Evolutionary conservation across 441 rosid species (phyloP).

Genomic region (Macaranga tanarius): DNA sequence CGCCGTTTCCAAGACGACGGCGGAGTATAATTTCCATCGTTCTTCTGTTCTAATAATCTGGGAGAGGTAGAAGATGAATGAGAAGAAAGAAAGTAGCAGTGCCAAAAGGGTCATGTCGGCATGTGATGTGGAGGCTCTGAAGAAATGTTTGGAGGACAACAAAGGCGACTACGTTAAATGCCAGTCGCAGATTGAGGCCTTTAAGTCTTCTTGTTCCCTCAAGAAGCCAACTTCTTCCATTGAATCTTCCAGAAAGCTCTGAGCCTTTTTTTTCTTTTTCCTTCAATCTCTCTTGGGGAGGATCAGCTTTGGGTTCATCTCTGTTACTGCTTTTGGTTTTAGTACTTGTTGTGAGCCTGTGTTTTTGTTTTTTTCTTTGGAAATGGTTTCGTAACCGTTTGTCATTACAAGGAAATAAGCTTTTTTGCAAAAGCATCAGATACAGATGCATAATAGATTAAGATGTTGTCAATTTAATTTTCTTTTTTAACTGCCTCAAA

Average conservation of each 20-base stretch:
- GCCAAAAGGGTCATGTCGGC: slow-evolving; percentile 57
- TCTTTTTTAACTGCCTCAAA: neutral
- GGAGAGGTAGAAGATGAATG: slow-evolving; percentile 31
- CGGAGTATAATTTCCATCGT: neutral
- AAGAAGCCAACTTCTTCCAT: slow-evolving; percentile 42
- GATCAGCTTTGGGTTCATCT: too few relatives aligned
- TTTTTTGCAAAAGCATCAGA: neutral
- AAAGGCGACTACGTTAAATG: slow-evolving; percentile 72
- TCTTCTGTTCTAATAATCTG: neutral
- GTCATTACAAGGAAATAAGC: neutral
- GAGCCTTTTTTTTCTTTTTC: too few relatives aligned
- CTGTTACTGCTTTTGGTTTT: neutral
- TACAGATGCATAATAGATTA: neutral
- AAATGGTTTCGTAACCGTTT: neutral
- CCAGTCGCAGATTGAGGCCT: slow-evolving; percentile 73
- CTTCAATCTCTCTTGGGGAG: too few relatives aligned
- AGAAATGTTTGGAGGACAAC: slow-evolving; percentile 87
- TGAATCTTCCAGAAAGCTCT: slow-evolving; percentile 17
- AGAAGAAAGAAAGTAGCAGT: slow-evolving; percentile 25
- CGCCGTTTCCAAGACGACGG: too few relatives aligned
- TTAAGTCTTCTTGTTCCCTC: slow-evolving; percentile 71
- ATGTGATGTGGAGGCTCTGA: slow-evolving; percentile 82
- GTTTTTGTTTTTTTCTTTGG: neutral
- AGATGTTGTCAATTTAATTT: neutral
- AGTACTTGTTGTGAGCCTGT: neutral